A percentile compares a stretch with the other conserved stretches of the same genome.
Evolutionary conservation across 805 yeast genomes (phyloP).

Genomic region (Danielia reshetovae): DNA sequence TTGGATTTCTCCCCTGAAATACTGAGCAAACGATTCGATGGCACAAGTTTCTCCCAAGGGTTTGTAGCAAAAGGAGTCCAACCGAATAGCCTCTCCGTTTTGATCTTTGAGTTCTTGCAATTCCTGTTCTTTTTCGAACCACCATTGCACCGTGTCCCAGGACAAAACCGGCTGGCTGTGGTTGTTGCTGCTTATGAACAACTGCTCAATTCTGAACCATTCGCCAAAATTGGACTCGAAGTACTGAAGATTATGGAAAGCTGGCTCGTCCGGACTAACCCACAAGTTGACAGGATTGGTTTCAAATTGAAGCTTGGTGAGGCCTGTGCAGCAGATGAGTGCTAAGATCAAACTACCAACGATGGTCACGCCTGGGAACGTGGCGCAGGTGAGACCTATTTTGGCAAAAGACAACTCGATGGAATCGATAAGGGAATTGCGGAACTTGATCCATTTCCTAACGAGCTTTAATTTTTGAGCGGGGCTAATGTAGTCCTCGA

Average conservation of each 20-base stretch:
- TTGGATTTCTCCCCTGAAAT: conserved; percentile 63
- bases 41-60: conserved; percentile 80
- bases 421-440: conserved; percentile 3
- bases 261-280: conserved; percentile 79
- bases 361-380: conserved; percentile 45
- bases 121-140: conserved; percentile 75
- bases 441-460: neutral
- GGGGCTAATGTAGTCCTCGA: neutral
- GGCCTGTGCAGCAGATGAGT: conserved; percentile 48
- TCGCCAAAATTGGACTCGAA: conserved; percentile 87
- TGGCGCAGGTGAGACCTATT: conserved; percentile 58
- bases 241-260: conserved; percentile 59
- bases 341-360: conserved; percentile 27
- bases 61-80: conserved; percentile 74
- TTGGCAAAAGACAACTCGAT: conserved; percentile 39
- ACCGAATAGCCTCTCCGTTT: conserved; percentile 20
- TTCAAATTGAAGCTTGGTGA: conserved; percentile 55
- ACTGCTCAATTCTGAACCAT: conserved; percentile 84
- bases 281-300: conserved; percentile 79
- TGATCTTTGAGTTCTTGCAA: conserved; percentile 25
- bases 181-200: conserved; percentile 56
- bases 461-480: neutral
- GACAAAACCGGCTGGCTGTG: conserved; percentile 57
- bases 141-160: conserved; percentile 77
- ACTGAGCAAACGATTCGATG: conserved; percentile 84